phyloP scores from a whole-genome alignment of 129 eudicot genomes.

The Tanacetum coccineum region DNA sequence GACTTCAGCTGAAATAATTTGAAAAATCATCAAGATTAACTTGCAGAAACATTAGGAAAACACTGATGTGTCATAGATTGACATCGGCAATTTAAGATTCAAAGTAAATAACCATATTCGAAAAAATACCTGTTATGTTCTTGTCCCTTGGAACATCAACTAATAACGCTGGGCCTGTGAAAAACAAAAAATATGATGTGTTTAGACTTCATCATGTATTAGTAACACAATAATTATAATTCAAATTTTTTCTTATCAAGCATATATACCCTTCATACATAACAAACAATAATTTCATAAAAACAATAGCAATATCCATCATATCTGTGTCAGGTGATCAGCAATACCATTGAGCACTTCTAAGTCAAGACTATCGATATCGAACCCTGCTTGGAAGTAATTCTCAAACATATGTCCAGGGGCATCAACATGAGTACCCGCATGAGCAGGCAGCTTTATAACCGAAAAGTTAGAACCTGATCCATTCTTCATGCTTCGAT shows the following conservation, averaged over 20 bases:
- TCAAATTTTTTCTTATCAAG: neutral
- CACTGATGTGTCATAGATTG: neutral
- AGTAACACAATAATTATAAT: too few relatives aligned
- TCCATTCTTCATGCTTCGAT: slow-evolving; percentile 67
- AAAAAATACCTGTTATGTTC: slow-evolving; percentile 65
- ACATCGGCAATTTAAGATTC: neutral
- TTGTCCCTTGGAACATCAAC: slow-evolving; percentile 53
- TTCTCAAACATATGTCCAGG: slow-evolving; percentile 75
- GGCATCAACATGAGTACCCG: slow-evolving; percentile 95
- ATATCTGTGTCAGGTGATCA: neutral
- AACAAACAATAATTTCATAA: neutral
- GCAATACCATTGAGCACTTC: slow-evolving; percentile 62
- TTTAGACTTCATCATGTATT: neutral
- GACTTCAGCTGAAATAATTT: slow-evolving; percentile 45
- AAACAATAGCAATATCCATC: neutral
- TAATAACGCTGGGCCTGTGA: slow-evolving; percentile 50
- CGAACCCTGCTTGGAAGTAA: slow-evolving; percentile 74
- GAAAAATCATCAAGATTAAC: neutral
- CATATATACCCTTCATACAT: neutral
- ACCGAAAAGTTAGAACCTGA: slow-evolving; percentile 59
- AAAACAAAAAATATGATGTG: neutral
- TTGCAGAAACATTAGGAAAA: neutral
- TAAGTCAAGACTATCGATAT: slow-evolving; percentile 73
- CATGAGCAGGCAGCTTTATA: slow-evolving; percentile 64
- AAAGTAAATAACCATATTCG: neutral